Evolutionary conservation across 2,329 filamentous ascomycete species (phyloP).

Genomic region (Talaromyces rugulosus): DNA sequence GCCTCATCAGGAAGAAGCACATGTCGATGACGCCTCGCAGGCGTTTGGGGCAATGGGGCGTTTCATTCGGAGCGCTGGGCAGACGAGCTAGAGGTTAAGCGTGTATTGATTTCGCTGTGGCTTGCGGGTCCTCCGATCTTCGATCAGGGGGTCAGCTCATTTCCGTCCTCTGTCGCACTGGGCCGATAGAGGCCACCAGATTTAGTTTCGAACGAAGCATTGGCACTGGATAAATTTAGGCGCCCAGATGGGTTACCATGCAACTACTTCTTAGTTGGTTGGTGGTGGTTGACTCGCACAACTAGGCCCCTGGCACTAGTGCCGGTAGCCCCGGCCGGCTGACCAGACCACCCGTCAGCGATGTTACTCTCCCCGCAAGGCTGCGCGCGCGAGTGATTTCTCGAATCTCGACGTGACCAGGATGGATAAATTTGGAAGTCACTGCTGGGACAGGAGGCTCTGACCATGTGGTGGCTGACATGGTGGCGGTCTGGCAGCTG

Average conservation of each 20-base stretch:
- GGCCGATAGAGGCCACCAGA: neutral
- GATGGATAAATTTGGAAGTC: neutral
- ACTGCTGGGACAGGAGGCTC: neutral
- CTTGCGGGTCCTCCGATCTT: neutral
- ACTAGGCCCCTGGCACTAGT: neutral
- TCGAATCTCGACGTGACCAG: neutral
- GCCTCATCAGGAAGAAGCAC: neutral
- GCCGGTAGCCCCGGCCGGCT: neutral
- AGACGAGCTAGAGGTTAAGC: neutral
- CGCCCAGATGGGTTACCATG: neutral
- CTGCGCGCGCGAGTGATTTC: neutral
- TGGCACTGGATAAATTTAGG: neutral
- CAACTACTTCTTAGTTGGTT: neutral
- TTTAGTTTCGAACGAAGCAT: neutral
- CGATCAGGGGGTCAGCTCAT: conserved; percentile 1
- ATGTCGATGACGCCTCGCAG: neutral
- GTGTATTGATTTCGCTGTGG: neutral
- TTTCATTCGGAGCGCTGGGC: neutral
- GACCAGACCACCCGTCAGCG: neutral
- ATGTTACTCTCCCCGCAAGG: neutral
- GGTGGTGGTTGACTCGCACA: neutral
- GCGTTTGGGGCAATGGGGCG: neutral
- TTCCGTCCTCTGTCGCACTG: conserved; percentile 2
- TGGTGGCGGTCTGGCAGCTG: neutral
- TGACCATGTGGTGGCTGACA: neutral